Conservation (phyloP, 805 yeast species). For the Ogataea pignaliae region DNA sequence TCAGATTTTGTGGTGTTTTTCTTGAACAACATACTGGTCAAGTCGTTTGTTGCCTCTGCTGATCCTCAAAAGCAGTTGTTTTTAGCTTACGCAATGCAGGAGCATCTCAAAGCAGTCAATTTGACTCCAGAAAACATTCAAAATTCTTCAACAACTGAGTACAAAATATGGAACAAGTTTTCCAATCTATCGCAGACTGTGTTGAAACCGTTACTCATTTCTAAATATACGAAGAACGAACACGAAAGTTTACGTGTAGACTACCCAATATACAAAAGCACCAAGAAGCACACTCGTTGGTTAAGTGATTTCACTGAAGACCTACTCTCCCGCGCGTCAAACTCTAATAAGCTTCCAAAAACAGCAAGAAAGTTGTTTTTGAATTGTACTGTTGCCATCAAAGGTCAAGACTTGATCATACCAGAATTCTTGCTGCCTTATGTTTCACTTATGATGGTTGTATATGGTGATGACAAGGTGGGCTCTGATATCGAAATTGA, state of each 20-base stretch:
- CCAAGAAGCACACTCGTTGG: conserved; percentile 67
- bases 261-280: conserved; percentile 62
- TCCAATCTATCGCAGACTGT: conserved; percentile 67
- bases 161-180: conserved; percentile 55
- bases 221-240: conserved; percentile 61
- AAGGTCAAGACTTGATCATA: conserved; percentile 65
- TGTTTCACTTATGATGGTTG: conserved; percentile 56
- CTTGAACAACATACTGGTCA: conserved; percentile 67
- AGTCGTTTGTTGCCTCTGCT: conserved; percentile 84
- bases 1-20: conserved; percentile 59
- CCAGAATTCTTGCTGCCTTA: conserved; percentile 75
- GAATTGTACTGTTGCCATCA: conserved; percentile 59
- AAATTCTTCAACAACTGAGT: conserved; percentile 26
- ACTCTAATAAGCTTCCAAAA: conserved; percentile 15
- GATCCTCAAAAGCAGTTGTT: conserved; percentile 82
- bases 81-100: conserved; percentile 87
- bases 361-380: conserved; percentile 46
- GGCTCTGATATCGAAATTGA: conserved; percentile 50
- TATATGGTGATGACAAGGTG: conserved; percentile 34
- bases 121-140: conserved; percentile 21
- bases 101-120: conserved; percentile 62
- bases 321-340: conserved; percentile 44
- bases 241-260: conserved; percentile 38
- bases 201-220: conserved; percentile 66
- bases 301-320: conserved; percentile 63